Evolutionary conservation across 2,329 filamentous ascomycete species (phyloP).

Genomic region (Monosporascus sp.): DNA sequence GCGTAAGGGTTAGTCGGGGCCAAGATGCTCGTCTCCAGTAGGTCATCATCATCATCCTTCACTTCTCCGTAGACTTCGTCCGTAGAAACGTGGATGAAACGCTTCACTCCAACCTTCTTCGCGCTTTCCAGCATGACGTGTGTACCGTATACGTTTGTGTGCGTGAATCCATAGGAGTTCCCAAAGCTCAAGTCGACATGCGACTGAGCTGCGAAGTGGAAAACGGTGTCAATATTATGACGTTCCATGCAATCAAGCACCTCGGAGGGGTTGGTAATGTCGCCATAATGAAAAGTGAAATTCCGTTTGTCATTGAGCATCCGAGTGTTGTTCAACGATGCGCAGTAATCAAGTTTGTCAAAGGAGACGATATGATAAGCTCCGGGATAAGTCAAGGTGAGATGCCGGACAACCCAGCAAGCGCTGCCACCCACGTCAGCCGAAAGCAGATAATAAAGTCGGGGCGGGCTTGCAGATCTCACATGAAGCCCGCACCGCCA

Average conservation of each 20-base stretch:
- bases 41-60: conserved; percentile 63
- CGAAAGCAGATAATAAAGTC: conserved; percentile 1
- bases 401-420: conserved; percentile 77
- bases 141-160: conserved; percentile 79
- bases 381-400: conserved; percentile 66
- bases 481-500: conserved; percentile 83
- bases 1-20: conserved; percentile 79
- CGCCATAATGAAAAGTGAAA: conserved; percentile 75
- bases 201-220: conserved; percentile 82
- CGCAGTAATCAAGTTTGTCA: conserved; percentile 80
- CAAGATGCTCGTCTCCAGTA: conserved; percentile 68
- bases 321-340: conserved; percentile 73
- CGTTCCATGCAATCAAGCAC: conserved; percentile 67
- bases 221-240: conserved; percentile 70
- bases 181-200: conserved; percentile 80
- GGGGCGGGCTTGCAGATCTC: conserved; percentile 28
- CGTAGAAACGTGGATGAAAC: conserved; percentile 78
- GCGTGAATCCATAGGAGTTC: conserved; percentile 76
- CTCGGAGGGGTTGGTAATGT: conserved; percentile 66
- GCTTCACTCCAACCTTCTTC: conserved; percentile 62
- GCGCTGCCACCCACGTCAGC: conserved; percentile 46
- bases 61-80: conserved; percentile 85
- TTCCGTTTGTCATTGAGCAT: conserved; percentile 62
- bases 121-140: conserved; percentile 75
- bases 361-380: conserved; percentile 77